phyloP scores from a whole-genome alignment of 208 protist genomes.

The Acanthamoeba culbertsoni region DNA sequence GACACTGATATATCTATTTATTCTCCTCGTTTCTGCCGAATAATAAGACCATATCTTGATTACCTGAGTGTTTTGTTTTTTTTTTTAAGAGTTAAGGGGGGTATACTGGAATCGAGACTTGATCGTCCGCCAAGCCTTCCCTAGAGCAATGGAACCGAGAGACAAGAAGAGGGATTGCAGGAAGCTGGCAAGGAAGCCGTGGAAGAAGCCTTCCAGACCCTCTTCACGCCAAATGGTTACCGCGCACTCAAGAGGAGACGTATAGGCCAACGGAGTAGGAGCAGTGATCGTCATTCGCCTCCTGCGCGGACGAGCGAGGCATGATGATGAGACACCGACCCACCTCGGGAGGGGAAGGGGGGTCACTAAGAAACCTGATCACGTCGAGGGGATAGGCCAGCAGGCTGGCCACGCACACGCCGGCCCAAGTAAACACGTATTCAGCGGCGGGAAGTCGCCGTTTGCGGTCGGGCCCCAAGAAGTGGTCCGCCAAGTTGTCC shows the following conservation, averaged over 20 bases:
- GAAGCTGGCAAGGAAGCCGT: not conserved
- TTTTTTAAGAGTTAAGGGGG: not conserved
- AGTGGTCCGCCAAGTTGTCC: not conserved
- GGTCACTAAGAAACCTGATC: not conserved
- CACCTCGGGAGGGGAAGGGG: not conserved
- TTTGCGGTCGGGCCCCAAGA: not conserved
- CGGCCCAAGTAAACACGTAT: not conserved
- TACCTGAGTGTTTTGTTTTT: too few species aligned
- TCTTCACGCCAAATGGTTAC: not conserved
- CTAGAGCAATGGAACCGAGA: not conserved
- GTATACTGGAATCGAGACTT: not conserved
- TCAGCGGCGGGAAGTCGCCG: too few species aligned
- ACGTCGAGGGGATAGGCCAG: not conserved
- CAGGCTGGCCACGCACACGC: not conserved
- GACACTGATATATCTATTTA: too few species aligned
- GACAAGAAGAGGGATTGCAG: not conserved
- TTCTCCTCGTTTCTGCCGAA: too few species aligned
- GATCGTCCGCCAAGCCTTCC: not conserved
- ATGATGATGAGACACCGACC: not conserved
- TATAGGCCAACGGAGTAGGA: not conserved
- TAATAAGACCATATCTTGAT: too few species aligned
- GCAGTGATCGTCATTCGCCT: not conserved
- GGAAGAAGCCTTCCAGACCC: not conserved
- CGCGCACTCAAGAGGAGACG: not conserved
- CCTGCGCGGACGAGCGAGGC: not conserved